Conservation (phyloP, 2,329 filamentous ascomycete species). For the Stromatinia cepivora region DNA sequence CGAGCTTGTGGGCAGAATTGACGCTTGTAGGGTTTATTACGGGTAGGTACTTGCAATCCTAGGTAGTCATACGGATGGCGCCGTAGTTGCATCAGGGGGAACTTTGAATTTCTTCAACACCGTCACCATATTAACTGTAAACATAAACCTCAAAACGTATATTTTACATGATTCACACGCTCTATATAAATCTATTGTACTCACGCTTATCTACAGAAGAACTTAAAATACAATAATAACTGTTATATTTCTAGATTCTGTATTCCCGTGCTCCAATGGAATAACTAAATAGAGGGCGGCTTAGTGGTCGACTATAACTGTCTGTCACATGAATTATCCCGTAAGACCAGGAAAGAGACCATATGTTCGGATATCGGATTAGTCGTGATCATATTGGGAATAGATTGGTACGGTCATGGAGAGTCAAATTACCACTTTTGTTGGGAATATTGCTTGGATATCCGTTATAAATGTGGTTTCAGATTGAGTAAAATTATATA, state of each 20-base stretch:
- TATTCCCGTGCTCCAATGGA: neutral
- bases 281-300: neutral
- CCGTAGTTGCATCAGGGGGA: constrained; percentile 7
- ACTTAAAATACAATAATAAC: neutral
- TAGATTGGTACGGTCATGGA: neutral
- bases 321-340: neutral
- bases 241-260: neutral
- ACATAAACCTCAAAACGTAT: neutral
- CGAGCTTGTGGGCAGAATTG: neutral
- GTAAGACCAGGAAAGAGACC: neutral
- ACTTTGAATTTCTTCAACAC: neutral
- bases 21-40: constrained; percentile 3
- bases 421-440: neutral
- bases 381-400: neutral
- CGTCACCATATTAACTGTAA: neutral
- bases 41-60: neutral
- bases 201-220: neutral
- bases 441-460: neutral
- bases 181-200: neutral
- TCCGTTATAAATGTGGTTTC: neutral
- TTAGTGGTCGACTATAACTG: neutral
- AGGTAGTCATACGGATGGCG: constrained; percentile 1
- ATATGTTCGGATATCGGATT: neutral
- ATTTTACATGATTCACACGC: neutral
- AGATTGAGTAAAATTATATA: neutral